A percentile compares a stretch with the other conserved stretches of the same genome.
These are phyloP conservation scores for Fusarium hostae DNA, from an alignment of 2,329 filamentous ascomycete species.

Conservation along the genomic window DNA sequence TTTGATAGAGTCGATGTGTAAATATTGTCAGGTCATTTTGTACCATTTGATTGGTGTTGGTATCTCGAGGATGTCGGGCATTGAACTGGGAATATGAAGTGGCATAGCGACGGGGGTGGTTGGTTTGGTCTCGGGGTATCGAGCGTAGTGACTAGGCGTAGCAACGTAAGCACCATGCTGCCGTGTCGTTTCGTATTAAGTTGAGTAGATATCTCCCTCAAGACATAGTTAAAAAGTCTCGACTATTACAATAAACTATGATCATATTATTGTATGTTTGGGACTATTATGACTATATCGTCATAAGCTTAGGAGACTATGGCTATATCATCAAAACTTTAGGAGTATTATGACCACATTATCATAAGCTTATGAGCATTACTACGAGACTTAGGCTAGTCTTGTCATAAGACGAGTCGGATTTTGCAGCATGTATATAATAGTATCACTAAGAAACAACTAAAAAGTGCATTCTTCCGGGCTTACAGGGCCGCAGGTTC, in stretches of 20 bases:
- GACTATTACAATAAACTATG: background rate
- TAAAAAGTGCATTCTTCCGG: too few relatives aligned
- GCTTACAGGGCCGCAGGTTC: constrained; percentile 54
- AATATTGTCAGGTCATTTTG: background rate
- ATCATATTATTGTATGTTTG: background rate
- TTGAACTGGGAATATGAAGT: background rate
- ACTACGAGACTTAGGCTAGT: background rate
- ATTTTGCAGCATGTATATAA: too few relatives aligned
- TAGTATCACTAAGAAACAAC: too few relatives aligned
- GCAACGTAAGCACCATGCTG: background rate
- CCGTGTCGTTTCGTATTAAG: background rate
- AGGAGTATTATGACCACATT: background rate
- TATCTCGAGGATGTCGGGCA: background rate
- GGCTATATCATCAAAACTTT: background rate
- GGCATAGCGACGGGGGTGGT: constrained; percentile 3
- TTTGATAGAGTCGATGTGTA: background rate
- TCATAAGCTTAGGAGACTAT: background rate
- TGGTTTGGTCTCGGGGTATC: background rate
- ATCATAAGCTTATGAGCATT: background rate
- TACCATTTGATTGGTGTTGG: background rate
- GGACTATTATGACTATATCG: background rate
- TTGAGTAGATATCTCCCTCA: background rate
- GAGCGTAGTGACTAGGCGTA: background rate
- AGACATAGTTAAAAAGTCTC: background rate
- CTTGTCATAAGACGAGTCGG: background rate